These are phyloP conservation scores for Penicillium psychrofluorescens DNA, from an alignment of 495 filamentous ascomycete species.

Conservation along the genomic window DNA sequence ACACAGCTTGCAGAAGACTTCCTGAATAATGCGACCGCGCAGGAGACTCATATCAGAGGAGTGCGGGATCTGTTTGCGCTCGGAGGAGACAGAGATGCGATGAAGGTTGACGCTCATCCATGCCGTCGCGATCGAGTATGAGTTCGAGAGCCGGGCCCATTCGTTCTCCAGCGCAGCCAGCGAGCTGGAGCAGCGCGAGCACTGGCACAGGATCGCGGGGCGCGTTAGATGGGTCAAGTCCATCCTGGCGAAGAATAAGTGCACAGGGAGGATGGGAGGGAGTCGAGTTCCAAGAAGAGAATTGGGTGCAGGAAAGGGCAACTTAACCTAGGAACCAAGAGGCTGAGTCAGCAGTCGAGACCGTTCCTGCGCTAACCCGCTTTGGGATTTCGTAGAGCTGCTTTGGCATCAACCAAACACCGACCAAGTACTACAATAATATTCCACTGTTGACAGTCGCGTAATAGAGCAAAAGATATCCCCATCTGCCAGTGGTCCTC, in stretches of 20 bases:
- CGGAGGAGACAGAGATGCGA: conserved; percentile 33
- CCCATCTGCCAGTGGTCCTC: too few relatives aligned
- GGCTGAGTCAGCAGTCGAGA: conserved; percentile 18
- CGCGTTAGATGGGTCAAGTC: conserved; percentile 32
- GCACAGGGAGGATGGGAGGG: neutral
- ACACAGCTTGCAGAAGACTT: conserved; percentile 37
- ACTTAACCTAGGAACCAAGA: neutral
- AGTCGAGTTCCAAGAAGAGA: neutral
- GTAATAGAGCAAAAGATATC: conserved; percentile 1
- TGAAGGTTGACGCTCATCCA: conserved; percentile 40
- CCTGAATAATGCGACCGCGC: conserved; percentile 35
- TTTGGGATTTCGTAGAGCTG: neutral
- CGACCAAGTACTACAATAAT: neutral
- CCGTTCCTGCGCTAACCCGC: conserved; percentile 5
- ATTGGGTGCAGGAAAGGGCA: conserved; percentile 1
- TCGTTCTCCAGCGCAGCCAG: conserved; percentile 42
- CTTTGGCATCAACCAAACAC: neutral
- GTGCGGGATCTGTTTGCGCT: conserved; percentile 36
- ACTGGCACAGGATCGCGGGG: conserved; percentile 36
- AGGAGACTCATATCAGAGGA: conserved; percentile 33
- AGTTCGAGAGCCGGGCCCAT: conserved; percentile 37
- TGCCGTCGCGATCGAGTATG: conserved; percentile 32
- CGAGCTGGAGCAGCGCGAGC: conserved; percentile 38
- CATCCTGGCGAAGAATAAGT: conserved; percentile 17
- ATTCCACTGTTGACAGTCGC: neutral